A percentile compares a stretch with the other conserved stretches of the same genome.
These are phyloP conservation scores for Alternaria gansuensis DNA, from an alignment of 2,329 filamentous ascomycete species.

Conservation along the genomic window DNA sequence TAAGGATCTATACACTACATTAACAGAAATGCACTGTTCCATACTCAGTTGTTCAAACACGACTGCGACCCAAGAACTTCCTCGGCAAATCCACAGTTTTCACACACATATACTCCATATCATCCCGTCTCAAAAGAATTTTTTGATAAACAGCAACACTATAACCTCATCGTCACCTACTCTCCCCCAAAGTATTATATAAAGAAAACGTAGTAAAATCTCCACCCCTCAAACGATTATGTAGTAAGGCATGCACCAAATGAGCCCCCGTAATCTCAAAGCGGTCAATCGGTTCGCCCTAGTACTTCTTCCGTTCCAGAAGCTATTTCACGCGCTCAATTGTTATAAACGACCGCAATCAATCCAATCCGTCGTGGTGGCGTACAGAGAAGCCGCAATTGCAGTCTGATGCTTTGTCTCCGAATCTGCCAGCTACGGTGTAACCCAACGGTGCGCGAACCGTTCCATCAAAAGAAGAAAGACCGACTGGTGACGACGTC, in stretches of 20 bases:
- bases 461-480: slow-evolving; percentile 32
- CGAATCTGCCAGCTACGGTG: slow-evolving; percentile 57
- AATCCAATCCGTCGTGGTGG: slow-evolving; percentile 45
- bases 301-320: slow-evolving; percentile 42
- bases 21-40: too few species aligned
- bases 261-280: slow-evolving; percentile 18
- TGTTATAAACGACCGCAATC: slow-evolving; percentile 45
- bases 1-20: too few species aligned
- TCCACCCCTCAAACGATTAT: slow-evolving; percentile 56
- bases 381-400: slow-evolving; percentile 53
- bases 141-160: background rate
- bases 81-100: slow-evolving; percentile 32
- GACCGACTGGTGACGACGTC: slow-evolving; percentile 26
- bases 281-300: slow-evolving; percentile 24
- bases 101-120: slow-evolving; percentile 33
- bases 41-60: slow-evolving; percentile 13
- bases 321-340: slow-evolving; percentile 37
- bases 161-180: background rate
- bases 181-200: slow-evolving; percentile 23
- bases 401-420: slow-evolving; percentile 50
- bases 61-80: slow-evolving; percentile 25
- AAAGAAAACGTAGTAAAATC: slow-evolving; percentile 32
- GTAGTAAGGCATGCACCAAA: slow-evolving; percentile 53
- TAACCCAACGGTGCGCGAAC: slow-evolving; percentile 53
- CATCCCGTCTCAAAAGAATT: slow-evolving; percentile 11